These are phyloP conservation scores for Stygiomarasmius scandens DNA, from an alignment of 1,284 basidiomycete genomes.

Conservation along the genomic window DNA sequence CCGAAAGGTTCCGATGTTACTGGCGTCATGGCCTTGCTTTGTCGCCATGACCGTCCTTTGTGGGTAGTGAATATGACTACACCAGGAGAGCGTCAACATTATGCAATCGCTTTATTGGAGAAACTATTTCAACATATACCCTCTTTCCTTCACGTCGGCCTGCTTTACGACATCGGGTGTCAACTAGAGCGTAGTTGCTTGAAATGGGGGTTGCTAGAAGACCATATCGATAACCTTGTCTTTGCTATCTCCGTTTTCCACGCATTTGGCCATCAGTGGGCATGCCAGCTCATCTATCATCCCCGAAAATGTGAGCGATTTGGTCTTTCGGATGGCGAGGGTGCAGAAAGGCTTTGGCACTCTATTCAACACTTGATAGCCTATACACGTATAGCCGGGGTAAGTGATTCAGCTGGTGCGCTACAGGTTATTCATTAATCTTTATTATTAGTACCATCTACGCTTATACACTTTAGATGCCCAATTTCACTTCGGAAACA, in stretches of 20 bases:
- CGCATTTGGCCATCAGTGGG: slow-evolving; percentile 31
- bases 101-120: slow-evolving; percentile 20
- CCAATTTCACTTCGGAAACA: slow-evolving; percentile 24
- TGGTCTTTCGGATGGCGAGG: slow-evolving; percentile 27
- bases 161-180: slow-evolving; percentile 29
- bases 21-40: slow-evolving; percentile 4
- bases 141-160: slow-evolving; percentile 10
- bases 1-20: slow-evolving; percentile 3
- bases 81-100: slow-evolving; percentile 23
- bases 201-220: slow-evolving; percentile 23
- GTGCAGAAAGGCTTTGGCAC: slow-evolving; percentile 27
- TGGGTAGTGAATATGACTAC: slow-evolving; percentile 23
- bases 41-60: slow-evolving; percentile 15
- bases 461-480: slow-evolving; percentile 25
- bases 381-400: slow-evolving; percentile 28
- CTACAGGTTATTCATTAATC: slow-evolving; percentile 14
- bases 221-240: slow-evolving; percentile 15
- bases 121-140: slow-evolving; percentile 20
- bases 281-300: slow-evolving; percentile 24
- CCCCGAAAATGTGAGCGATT: slow-evolving; percentile 22
- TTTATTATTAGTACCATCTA: slow-evolving; percentile 21
- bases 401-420: slow-evolving; percentile 23
- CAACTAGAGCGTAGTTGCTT: slow-evolving; percentile 3
- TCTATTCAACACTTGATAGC: slow-evolving; percentile 23
- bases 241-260: slow-evolving; percentile 30